Base-by-base conservation (phyloP, 805 yeast genomes). In the Candida pseudofarinosa region DNA sequence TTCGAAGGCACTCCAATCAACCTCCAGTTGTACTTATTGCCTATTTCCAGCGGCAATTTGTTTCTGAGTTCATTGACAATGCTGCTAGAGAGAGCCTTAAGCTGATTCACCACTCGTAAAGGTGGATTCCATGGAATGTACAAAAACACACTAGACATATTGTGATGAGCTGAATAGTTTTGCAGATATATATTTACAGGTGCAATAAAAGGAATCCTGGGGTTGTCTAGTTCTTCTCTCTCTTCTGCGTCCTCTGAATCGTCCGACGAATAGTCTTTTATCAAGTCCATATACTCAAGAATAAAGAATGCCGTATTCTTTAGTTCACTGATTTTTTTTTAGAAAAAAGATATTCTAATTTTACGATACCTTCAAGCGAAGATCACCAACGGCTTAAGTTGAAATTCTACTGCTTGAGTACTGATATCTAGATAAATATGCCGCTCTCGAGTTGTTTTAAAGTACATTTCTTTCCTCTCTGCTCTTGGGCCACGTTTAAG, bases 91-190 rank as follows among this genome's bases (percentile, higher is more conserved):
- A 44, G 19, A 18, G 14, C 26, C 33, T 50, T 46, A 10, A 50
- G 38, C 16, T 36, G 39, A n/a, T 37, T 42, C 10, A 46, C 32
- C 14, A 46, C 42, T n/a, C 37, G 31, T 20, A 43, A 19, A n/a
- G 47, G 40, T 12, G 53, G 53, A n/a, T 36, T 40, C 53, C 53
- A 50, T 4, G 49, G 51, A 16, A 50, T 41, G 20, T 45, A 44
- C 6, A 44, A 18, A 39, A 43, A 50, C 12, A 42, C 31, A 18
- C 41, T 35, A n/a, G 46, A 39, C 48, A 45, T 44, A 18, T 42
- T 38, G 8, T 23, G 32, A 16, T 41, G 49, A 16, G 39, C 39
- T 8, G 42, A 41, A 38, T 42, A 48, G 39, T 50, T 50, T 37
- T 50, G 52, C 48, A 44, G 47, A 28, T 42, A 50, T 14, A 48